Base-by-base conservation (phyloP, 768 basidiomycete species). In the Serendipita indica region DNA sequence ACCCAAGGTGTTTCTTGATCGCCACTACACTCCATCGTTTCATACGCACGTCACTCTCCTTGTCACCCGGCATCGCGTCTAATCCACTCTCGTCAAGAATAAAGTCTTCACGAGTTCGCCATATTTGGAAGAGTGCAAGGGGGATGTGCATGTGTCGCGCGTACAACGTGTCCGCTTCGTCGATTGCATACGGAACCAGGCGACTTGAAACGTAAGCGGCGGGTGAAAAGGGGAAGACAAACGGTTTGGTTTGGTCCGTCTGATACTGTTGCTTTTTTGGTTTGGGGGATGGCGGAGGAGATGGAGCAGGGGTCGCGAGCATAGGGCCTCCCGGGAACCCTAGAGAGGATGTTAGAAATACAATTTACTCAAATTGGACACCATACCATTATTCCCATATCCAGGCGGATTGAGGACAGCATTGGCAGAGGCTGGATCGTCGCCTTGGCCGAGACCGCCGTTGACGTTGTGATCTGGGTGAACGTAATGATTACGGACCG, bases 261-360 rank as follows among this genome's bases (percentile, higher is more conserved):
- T 98, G 96, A 69, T 90, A 99, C 68, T 94, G 90, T 67, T 94
- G 94, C 69, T 98, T 97, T 74, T 99, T 99, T 7, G 89, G 90
- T 67, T 94, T 97, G 1, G 82, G 87, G 65, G 65, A 22, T 33
- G 81, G 79, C 4, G 79, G 75, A 0, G 92, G 92, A 0, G 89
- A 82, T 1, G 93, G 91, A 25, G 91, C 90, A 3, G 93, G 93
- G 2, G 93, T 98, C 12, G 83, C 79, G 1, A 90, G 83, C 25
- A 69, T 61, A 16, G 71, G 63, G 37, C 39, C 16, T 16, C 18
- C 57, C 61, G 0, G 62, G 61, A 35, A 25, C 25, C 39, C 41
- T 45, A 16, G 25, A 34, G 18, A 41, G 57, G 12, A 3, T 57
- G 52, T 5, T 46, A 58, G 2, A 60, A 59, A 16, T 60, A 58